phyloP scores from a whole-genome alignment of 495 filamentous ascomycete genomes.

The Filosporella fistucella region DNA sequence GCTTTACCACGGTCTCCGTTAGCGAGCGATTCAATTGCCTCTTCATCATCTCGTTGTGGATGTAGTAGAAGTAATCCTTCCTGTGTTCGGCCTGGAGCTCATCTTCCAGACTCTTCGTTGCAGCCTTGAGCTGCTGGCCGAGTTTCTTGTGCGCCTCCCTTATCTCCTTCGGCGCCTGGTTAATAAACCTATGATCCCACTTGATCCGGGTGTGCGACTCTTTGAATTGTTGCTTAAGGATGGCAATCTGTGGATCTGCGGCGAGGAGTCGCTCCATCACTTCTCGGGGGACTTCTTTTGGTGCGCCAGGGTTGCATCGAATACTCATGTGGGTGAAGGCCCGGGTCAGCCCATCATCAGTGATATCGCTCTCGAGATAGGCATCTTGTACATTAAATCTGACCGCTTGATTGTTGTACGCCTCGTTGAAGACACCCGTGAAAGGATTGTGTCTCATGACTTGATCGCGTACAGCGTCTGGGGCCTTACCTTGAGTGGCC shows the following conservation, averaged over 20 bases:
- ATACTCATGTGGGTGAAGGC: slow-evolving; percentile 25
- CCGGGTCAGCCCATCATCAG: slow-evolving; percentile 19
- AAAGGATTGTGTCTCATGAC: slow-evolving; percentile 16
- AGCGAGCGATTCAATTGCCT: slow-evolving; percentile 11
- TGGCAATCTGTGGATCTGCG: slow-evolving; percentile 10
- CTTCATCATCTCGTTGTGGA: slow-evolving; percentile 22
- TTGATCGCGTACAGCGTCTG: slow-evolving; percentile 20
- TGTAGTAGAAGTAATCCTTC: slow-evolving; percentile 20
- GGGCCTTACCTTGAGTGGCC: slow-evolving; percentile 12
- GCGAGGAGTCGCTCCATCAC: slow-evolving; percentile 9
- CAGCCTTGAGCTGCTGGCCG: slow-evolving; percentile 8
- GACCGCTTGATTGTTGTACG: slow-evolving; percentile 13
- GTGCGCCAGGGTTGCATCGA: slow-evolving; percentile 15
- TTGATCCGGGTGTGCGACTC: slow-evolving; percentile 7
- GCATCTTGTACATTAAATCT: slow-evolving; percentile 21
- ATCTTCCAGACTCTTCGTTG: slow-evolving; percentile 8
- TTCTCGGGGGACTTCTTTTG: slow-evolving; percentile 13
- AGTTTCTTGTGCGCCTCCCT: slow-evolving; percentile 7
- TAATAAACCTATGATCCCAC: slow-evolving; percentile 15
- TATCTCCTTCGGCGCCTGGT: slow-evolving; percentile 7
- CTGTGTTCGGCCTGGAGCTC: slow-evolving; percentile 7
- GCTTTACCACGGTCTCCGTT: slow-evolving; percentile 11
- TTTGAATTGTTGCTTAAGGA: slow-evolving; percentile 12
- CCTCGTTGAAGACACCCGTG: slow-evolving; percentile 15
- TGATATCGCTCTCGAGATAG: slow-evolving; percentile 14